These are phyloP conservation scores for Amoeboaphelidium occidentale DNA, from an alignment of 371 early-diverging fungal species.

Conservation along the genomic window DNA sequence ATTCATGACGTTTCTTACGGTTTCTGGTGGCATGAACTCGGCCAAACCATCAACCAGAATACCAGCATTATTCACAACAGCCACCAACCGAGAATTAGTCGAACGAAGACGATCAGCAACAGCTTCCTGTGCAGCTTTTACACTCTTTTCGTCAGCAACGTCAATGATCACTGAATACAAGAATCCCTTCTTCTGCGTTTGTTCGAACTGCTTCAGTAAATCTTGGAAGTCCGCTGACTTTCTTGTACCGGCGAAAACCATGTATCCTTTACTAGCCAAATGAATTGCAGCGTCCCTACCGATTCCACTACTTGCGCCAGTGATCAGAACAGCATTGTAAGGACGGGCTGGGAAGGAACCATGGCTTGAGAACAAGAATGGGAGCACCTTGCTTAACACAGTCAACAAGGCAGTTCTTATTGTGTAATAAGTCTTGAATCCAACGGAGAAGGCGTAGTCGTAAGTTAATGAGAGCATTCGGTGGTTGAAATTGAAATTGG, in stretches of 20 bases:
- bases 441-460: too few species aligned
- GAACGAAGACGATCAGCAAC: not conserved
- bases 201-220: conserved; percentile 7
- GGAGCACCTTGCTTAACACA: too few species aligned
- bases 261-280: conserved; percentile 13
- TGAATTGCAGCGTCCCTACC: conserved; percentile 14
- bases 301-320: conserved; percentile 15
- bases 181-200: not conserved
- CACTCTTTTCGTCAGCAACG: not conserved
- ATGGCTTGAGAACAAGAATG: too few species aligned
- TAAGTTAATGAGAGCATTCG: too few species aligned
- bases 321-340: conserved; percentile 12
- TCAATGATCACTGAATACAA: not conserved
- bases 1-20: not conserved
- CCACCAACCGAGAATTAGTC: not conserved
- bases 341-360: too few species aligned
- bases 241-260: conserved; percentile 16
- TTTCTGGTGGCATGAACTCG: not conserved
- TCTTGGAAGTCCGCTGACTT: conserved; percentile 11
- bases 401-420: too few species aligned
- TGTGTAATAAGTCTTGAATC: too few species aligned
- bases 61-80: not conserved
- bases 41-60: not conserved
- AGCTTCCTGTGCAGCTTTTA: not conserved
- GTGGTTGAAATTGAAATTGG: too few species aligned